Percentiles rank a stretch among this genome's conserved stretches.
Conservation (phyloP, 768 basidiomycete species). For the Xerocomellus intermedius region DNA sequence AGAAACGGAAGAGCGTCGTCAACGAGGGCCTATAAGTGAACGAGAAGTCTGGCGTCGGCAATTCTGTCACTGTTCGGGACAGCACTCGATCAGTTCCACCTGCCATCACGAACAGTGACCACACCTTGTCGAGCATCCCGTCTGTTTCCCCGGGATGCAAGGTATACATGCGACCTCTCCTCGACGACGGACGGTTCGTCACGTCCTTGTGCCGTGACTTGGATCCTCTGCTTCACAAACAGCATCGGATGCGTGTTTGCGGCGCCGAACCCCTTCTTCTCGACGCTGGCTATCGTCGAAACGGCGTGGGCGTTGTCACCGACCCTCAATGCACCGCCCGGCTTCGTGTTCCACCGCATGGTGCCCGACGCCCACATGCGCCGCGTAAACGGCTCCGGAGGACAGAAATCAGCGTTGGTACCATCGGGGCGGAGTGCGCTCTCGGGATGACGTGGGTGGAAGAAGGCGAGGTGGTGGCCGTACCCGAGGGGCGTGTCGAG, state of each 20-base stretch:
- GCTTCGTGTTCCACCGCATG: slow-evolving; percentile 54
- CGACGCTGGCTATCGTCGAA: slow-evolving; percentile 48
- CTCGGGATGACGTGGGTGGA: slow-evolving; percentile 65
- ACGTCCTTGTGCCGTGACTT: slow-evolving; percentile 45
- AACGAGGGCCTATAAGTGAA: slow-evolving; percentile 66
- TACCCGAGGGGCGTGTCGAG: slow-evolving; percentile 45
- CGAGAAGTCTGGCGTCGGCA: slow-evolving; percentile 56
- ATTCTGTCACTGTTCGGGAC: slow-evolving; percentile 42
- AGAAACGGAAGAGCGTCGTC: slow-evolving; percentile 81
- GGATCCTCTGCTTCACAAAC: slow-evolving; percentile 67
- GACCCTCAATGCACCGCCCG: slow-evolving; percentile 43
- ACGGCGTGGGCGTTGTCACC: slow-evolving; percentile 51
- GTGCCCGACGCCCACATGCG: slow-evolving; percentile 83
- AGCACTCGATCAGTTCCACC: background rate
- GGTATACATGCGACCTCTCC: slow-evolving; percentile 69
- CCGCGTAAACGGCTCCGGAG: slow-evolving; percentile 68
- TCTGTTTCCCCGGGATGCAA: slow-evolving; percentile 32
- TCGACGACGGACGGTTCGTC: slow-evolving; percentile 52
- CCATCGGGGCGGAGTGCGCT: slow-evolving; percentile 58
- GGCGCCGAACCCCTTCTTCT: slow-evolving; percentile 63
- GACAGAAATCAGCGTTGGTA: slow-evolving; percentile 69
- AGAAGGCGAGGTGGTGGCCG: slow-evolving; percentile 75
- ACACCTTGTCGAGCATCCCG: slow-evolving; percentile 46
- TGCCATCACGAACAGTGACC: background rate
- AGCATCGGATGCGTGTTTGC: slow-evolving; percentile 60